Evolutionary conservation across 495 filamentous ascomycete genomes (phyloP), one percentile per base, ranked within the genome.

Genomic region (Aspergillus steynii): DNA sequence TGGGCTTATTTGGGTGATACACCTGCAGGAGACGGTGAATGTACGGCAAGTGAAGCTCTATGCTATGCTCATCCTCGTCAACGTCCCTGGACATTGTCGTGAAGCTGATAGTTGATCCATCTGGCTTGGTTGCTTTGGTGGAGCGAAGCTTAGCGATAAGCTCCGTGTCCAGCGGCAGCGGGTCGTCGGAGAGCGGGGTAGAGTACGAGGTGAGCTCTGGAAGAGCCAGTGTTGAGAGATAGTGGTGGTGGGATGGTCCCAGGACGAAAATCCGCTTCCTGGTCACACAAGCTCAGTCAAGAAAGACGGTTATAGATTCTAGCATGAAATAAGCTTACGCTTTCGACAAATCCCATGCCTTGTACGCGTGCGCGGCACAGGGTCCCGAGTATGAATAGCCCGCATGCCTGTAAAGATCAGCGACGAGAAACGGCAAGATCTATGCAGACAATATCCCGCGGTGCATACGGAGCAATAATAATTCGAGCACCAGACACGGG

Each of bases 41-140:
- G 68, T 95, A 98, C 2, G 95, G 95, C 0, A 97, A 80, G 65
- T 99, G 95, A 87, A 98, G 96, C 75, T 98, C 96, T 28, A 98
- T 86, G 55, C 91, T 96, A 75, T 99, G 95, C 73, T 99, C 95
- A 34, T 85, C 88, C 61, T 93, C 88, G 65, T 99, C 95, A 9
- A 85, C 78, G 4, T 80, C 72, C 29, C 69, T 70, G 1, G 85
- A 82, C 83, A 97, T 93, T n/a, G 81, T 83, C n/a, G 86, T 82
- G 71, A 97, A 96, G 53, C 55, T 63, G 31, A 74, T 50, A 7
- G 83, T 82, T 15, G 73, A 65, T 27, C 73, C 73, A 56, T 73
- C 65, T 47, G 66, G 51, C 53, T 62, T 75, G 48, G 52, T 64
- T 46, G 74, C 73, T 46, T 70, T 58, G 8, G 86, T 88, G 4